Conservation (phyloP, 75 land plant genomes). For the Gnetum montanum region DNA sequence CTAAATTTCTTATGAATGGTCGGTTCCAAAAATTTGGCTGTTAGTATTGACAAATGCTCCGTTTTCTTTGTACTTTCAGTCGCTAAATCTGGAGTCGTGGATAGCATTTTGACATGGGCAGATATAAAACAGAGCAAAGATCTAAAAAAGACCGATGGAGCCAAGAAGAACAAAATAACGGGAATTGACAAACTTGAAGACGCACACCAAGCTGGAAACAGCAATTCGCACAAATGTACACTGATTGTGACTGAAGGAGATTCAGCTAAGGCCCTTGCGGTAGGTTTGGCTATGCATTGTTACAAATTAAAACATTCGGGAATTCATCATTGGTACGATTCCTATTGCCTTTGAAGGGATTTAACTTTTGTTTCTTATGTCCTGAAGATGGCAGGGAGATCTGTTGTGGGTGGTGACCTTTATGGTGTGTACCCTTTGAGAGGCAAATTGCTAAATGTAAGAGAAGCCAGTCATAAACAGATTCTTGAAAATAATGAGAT, state of each 20-base stretch:
- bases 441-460: constrained; percentile 90
- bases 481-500: constrained; percentile 83
- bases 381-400: constrained; percentile 81
- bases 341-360: background rate
- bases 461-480: constrained; percentile 82
- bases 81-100: constrained; percentile 82
- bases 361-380: background rate
- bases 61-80: constrained; percentile 28
- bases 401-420: constrained; percentile 79
- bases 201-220: constrained; percentile 95
- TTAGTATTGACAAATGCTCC: background rate
- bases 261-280: constrained; percentile 97
- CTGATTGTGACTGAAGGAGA: constrained; percentile 98
- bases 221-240: constrained; percentile 79
- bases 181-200: constrained; percentile 83
- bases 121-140: constrained; percentile 95
- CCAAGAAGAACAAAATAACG: constrained; percentile 50
- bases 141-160: constrained; percentile 92
- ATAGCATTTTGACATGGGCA: constrained; percentile 82
- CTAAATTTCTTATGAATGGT: background rate
- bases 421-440: constrained; percentile 93
- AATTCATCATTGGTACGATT: background rate
- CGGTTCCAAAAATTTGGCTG: background rate
- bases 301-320: background rate
- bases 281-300: constrained; percentile 24